phyloP scores from a whole-genome alignment of 495 filamentous ascomycete species.

The Hypomontagnella submonticulosa region DNA sequence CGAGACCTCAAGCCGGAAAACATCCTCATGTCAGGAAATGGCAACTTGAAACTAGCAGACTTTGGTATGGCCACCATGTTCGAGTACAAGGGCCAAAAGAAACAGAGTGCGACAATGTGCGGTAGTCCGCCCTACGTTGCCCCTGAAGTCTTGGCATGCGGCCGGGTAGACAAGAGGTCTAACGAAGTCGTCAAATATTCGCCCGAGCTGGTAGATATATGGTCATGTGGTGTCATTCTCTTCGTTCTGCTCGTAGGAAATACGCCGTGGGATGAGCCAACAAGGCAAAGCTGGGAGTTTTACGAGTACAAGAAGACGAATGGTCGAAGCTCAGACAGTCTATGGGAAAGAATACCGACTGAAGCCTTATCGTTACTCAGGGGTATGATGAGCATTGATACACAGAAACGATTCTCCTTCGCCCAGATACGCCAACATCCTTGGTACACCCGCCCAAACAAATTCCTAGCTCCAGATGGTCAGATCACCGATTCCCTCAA shows the following conservation, averaged over 20 bases:
- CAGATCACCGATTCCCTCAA: constrained; percentile 80
- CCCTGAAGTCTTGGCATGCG: constrained; percentile 80
- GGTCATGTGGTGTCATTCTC: constrained; percentile 95
- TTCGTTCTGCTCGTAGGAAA: constrained; percentile 96
- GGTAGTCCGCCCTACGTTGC: constrained; percentile 98
- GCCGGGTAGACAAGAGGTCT: constrained; percentile 55
- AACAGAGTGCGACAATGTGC: constrained; percentile 86
- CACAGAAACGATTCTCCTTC: constrained; percentile 80
- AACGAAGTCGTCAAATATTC: constrained; percentile 75
- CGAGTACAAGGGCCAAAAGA: constrained; percentile 81
- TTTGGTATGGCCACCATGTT: constrained; percentile 97
- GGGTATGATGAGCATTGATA: constrained; percentile 91
- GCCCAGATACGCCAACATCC: constrained; percentile 90
- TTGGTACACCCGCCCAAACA: constrained; percentile 91
- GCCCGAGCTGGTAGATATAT: constrained; percentile 89
- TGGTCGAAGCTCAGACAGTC: constrained; percentile 81
- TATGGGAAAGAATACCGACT: constrained; percentile 83
- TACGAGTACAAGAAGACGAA: constrained; percentile 83
- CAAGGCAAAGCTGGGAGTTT: constrained; percentile 80
- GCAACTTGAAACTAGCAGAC: constrained; percentile 94
- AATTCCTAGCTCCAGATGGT: constrained; percentile 76
- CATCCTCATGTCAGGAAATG: constrained; percentile 81
- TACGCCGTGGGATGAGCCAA: constrained; percentile 97
- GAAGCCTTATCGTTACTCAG: constrained; percentile 87
- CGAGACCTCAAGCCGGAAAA: constrained; percentile 94